Base-by-base conservation (phyloP, 2,329 filamentous ascomycete species). In the Hawksworthiomyces lignivorus region DNA sequence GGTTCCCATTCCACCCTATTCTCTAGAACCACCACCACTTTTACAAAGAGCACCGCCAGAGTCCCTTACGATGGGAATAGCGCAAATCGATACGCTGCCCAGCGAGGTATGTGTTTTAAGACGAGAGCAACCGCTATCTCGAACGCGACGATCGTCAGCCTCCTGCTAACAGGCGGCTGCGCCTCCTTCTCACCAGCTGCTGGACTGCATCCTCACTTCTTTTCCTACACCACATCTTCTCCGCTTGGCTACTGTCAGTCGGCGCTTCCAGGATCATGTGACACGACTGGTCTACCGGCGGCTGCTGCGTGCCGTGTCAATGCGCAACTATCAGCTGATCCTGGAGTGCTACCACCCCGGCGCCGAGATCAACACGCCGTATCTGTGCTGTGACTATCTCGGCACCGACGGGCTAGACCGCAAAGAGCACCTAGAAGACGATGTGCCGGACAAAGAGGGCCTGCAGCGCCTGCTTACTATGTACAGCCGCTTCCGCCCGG, bases 261-360 rank as follows among this genome's bases (percentile, higher is more conserved):
- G 47, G 42, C 57, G 53, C 41, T 59, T 62, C 50, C 50, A 56
- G 48, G 49, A 52, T 12, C 39, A 54, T 6, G 49, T 55, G 17
- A 42, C 57, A 3, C 52, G 52, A 36, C 46, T 60, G 27, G 44
- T 61, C 35, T 51, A 56, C 45, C 50, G 52, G 40, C 60, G 60
- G 31, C 50, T 62, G 42, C 45, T 46, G 21, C 48, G 71, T 17
- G 75, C 77, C 17, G 70, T 77, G 5, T 63, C 72, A 4, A 62
- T 82, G 7, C 62, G 72, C 28, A 72, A 77, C 28, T 76, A 86
- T 54, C 75, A 80, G 41, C 62, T 92, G 29, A 76, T 89, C 28
- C 74, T 94, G 31, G 84, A 90, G 63, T 87, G 83, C 58, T 89
- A 84, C 55, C 84, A 84, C 49, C 86, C 85, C 0, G 77, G 70